Evolutionary conservation across 2,329 filamentous ascomycete genomes (phyloP).

Genomic region (Colletotrichum navitas): DNA sequence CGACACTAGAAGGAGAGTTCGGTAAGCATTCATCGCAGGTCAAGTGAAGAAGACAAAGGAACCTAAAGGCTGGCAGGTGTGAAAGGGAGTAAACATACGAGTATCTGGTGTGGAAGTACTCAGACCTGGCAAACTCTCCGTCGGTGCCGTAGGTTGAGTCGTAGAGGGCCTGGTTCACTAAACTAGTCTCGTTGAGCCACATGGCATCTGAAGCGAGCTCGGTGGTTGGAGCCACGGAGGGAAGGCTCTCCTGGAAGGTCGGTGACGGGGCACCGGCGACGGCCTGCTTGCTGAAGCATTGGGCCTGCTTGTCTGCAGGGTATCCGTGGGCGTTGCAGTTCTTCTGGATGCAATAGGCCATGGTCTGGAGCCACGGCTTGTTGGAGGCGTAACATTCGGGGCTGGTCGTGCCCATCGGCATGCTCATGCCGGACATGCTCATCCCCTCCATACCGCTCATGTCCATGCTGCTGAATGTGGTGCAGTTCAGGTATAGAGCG

Average conservation of each 20-base stretch:
- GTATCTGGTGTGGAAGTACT: constrained; percentile 24
- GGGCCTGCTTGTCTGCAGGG: constrained; percentile 36
- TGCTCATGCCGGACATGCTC: constrained; percentile 17
- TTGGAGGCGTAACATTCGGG: constrained; percentile 50
- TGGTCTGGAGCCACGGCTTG: constrained; percentile 48
- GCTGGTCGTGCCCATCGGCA: constrained; percentile 39
- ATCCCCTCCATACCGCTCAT: constrained; percentile 14
- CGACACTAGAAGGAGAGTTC: neutral
- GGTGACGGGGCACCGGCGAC: constrained; percentile 14
- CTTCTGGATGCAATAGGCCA: constrained; percentile 52
- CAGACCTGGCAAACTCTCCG: constrained; percentile 21
- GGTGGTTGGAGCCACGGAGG: constrained; percentile 4
- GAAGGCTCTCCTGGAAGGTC: constrained; percentile 45
- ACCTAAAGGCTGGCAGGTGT: neutral
- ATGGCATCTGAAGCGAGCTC: constrained; percentile 19
- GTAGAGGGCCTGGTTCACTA: constrained; percentile 19
- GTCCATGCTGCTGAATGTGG: constrained; percentile 11
- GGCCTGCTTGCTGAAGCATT: constrained; percentile 23
- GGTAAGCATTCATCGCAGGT: neutral
- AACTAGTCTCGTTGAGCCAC: constrained; percentile 19
- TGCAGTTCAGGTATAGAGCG: constrained; percentile 12
- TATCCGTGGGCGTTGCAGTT: constrained; percentile 46
- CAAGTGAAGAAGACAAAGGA: neutral
- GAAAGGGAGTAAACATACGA: neutral
- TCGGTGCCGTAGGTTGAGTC: constrained; percentile 15